Evolutionary conservation across 768 basidiomycete species (phyloP).

Genomic region (Myochromella boudieri): DNA sequence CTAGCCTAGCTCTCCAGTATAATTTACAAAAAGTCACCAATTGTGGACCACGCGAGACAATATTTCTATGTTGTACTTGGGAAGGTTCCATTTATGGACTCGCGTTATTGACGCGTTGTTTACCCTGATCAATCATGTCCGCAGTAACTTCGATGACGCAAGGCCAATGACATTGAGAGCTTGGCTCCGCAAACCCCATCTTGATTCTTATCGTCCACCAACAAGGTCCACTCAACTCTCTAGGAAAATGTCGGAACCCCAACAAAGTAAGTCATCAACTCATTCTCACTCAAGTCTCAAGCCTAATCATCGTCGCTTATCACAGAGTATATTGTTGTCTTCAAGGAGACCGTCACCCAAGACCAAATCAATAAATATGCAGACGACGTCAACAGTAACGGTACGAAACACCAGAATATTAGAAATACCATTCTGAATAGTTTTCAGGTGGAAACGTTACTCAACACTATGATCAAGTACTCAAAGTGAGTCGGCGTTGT

Average conservation of each 20-base stretch:
- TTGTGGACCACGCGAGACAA: too few species aligned
- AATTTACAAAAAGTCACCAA: too few species aligned
- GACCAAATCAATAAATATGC: constrained; percentile 43
- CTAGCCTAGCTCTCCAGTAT: too few species aligned
- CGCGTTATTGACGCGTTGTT: constrained; percentile 8
- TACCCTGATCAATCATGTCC: background rate
- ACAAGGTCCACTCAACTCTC: background rate
- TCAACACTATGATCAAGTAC: constrained; percentile 33
- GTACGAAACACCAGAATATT: constrained; percentile 19
- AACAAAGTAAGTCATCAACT: too few species aligned
- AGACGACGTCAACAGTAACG: constrained; percentile 34
- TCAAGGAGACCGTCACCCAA: constrained; percentile 43
- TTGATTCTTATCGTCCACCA: constrained; percentile 12
- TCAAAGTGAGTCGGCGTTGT: constrained; percentile 33
- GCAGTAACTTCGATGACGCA: background rate
- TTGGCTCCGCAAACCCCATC: constrained; percentile 6
- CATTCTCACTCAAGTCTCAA: too few species aligned
- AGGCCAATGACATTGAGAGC: constrained; percentile 6
- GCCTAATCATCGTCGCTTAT: background rate
- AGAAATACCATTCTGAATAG: background rate
- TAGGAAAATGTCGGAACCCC: constrained; percentile 9
- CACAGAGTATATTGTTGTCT: constrained; percentile 55
- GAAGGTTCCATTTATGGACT: too few species aligned
- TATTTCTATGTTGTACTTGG: too few species aligned
- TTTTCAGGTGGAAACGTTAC: constrained; percentile 43